Conservation (phyloP, 768 basidiomycete species). For the Rhodotorula babjevae region DNA sequence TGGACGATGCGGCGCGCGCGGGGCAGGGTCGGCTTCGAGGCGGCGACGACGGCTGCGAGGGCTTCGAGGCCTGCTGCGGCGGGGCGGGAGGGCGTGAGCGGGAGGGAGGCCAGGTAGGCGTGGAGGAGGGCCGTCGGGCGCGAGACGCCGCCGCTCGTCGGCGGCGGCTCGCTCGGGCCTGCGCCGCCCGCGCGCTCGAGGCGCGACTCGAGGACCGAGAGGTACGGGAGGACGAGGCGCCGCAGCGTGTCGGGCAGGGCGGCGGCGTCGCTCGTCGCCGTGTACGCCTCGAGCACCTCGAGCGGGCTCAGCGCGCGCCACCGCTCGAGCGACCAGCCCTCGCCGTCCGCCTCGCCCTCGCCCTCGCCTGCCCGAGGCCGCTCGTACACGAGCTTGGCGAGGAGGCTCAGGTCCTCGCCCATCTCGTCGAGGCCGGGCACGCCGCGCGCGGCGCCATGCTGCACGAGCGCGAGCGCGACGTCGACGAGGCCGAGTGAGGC, state of each 20-base stretch:
- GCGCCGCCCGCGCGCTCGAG: constrained; percentile 70
- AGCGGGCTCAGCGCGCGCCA: constrained; percentile 69
- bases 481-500: constrained; percentile 55
- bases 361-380: constrained; percentile 41
- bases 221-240: constrained; percentile 80
- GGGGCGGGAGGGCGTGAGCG: constrained; percentile 67
- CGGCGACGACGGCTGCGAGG: constrained; percentile 73
- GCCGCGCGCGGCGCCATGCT: constrained; percentile 77
- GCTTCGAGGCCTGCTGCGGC: constrained; percentile 60
- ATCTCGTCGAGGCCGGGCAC: constrained; percentile 72
- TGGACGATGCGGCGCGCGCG: constrained; percentile 66
- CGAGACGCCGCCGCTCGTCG: background rate
- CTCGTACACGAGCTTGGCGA: constrained; percentile 84
- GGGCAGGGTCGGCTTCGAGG: constrained; percentile 82
- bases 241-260: constrained; percentile 65
- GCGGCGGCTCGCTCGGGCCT: constrained; percentile 55
- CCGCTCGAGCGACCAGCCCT: constrained; percentile 66
- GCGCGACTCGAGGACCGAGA: constrained; percentile 83
- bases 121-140: constrained; percentile 7
- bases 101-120: constrained; percentile 36
- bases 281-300: constrained; percentile 67
- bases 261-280: constrained; percentile 63
- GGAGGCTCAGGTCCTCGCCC: constrained; percentile 84
- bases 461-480: constrained; percentile 67
- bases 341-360: background rate